phyloP scores from a whole-genome alignment of 2,329 filamentous ascomycete genomes.

The Thielaviopsis euricoi region DNA sequence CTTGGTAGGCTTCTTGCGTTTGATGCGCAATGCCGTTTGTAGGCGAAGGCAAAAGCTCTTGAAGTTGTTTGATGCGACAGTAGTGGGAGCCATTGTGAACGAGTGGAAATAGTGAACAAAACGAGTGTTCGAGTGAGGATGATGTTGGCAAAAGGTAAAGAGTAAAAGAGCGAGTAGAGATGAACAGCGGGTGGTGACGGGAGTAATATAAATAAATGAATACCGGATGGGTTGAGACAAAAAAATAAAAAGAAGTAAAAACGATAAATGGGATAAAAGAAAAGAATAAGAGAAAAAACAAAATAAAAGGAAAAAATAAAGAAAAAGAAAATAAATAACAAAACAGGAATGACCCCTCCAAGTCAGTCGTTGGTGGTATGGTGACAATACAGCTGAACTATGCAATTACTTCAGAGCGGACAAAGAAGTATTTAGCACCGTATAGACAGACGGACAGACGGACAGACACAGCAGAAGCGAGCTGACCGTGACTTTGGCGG shows the following conservation, averaged over 20 bases:
- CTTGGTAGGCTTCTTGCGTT: constrained; percentile 26
- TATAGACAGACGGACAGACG: too few relatives aligned
- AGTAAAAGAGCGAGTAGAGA: not conserved
- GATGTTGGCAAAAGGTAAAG: not conserved
- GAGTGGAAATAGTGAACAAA: not conserved
- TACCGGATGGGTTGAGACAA: not conserved
- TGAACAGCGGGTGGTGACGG: not conserved
- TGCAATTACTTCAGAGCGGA: not conserved
- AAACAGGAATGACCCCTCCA: not conserved
- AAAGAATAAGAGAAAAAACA: not conserved
- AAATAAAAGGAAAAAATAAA: not conserved
- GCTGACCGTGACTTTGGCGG: not conserved
- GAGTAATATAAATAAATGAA: not conserved
- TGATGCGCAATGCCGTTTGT: constrained; percentile 24
- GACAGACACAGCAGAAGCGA: not conserved
- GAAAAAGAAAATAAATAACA: not conserved
- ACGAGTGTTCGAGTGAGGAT: not conserved
- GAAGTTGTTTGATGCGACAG: constrained; percentile 21
- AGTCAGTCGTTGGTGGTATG: not conserved
- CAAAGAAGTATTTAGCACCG: not conserved
- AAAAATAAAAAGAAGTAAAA: not conserved
- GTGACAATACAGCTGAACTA: too few relatives aligned
- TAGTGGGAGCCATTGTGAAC: constrained; percentile 7
- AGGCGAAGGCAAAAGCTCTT: constrained; percentile 28
- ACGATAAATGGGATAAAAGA: not conserved